These are phyloP conservation scores for Aspergillus steynii DNA, from an alignment of 495 filamentous ascomycete species.

Conservation along the genomic window DNA sequence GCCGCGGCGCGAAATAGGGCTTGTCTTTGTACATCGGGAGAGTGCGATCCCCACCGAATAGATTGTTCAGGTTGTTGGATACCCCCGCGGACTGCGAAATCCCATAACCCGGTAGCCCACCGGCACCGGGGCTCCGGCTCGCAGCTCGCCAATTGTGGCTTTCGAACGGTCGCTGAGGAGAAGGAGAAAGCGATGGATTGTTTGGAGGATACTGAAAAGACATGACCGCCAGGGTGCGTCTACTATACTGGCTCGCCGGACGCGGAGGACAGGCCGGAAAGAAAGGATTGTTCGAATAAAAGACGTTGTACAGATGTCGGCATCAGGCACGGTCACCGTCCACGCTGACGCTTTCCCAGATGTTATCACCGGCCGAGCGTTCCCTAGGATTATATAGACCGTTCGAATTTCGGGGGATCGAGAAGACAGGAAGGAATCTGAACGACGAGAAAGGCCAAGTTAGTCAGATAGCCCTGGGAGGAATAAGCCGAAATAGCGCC, in stretches of 20 bases:
- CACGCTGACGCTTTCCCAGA: background rate
- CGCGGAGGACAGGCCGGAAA: background rate
- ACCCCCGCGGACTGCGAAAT: constrained; percentile 37
- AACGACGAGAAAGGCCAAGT: background rate
- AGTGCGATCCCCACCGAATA: constrained; percentile 57
- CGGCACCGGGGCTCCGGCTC: constrained; percentile 42
- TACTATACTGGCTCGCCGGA: background rate
- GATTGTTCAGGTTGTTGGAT: constrained; percentile 47
- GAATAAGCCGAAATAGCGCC: background rate
- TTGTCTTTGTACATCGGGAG: constrained; percentile 99
- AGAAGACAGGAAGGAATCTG: background rate
- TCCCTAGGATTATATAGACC: background rate
- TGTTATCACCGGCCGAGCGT: background rate
- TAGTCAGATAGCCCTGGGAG: background rate
- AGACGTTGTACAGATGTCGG: background rate
- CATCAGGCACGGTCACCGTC: background rate
- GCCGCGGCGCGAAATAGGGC: constrained; percentile 62
- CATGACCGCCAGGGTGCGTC: constrained; percentile 15
- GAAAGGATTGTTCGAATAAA: background rate
- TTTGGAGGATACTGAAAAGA: constrained; percentile 52
- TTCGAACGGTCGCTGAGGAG: constrained; percentile 67
- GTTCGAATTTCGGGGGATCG: background rate
- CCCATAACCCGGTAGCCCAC: constrained; percentile 40
- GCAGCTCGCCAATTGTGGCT: constrained; percentile 63
- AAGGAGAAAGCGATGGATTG: constrained; percentile 72